Conservation (phyloP, 768 basidiomycete genomes). For the Suillus paluster region DNA sequence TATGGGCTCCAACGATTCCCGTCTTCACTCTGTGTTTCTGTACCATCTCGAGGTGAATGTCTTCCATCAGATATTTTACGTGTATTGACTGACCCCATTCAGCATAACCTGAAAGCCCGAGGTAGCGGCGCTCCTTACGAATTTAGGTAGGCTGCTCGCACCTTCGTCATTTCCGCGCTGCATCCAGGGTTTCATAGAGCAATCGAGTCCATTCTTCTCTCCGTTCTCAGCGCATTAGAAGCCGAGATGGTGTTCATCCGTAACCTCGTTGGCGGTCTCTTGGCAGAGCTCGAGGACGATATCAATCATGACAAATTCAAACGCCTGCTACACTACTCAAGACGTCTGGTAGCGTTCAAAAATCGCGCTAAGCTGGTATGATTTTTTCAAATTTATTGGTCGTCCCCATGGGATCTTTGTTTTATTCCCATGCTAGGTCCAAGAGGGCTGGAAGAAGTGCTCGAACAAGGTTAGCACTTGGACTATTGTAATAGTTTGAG, state of each 20-base stretch:
- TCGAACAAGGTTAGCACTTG: conserved; percentile 74
- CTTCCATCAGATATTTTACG: conserved; percentile 10
- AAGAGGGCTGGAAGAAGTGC: conserved; percentile 88
- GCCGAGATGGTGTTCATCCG: conserved; percentile 96
- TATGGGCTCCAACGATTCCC: conserved; percentile 87
- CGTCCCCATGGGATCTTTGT: background rate
- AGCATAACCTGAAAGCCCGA: conserved; percentile 86
- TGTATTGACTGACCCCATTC: conserved; percentile 18
- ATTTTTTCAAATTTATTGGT: background rate
- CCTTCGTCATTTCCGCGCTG: conserved; percentile 13
- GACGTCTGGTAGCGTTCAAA: conserved; percentile 86
- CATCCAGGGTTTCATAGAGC: conserved; percentile 58
- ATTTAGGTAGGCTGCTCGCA: conserved; percentile 62
- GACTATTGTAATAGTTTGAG: background rate
- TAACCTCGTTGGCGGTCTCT: conserved; percentile 84
- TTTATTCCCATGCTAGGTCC: conserved; percentile 56
- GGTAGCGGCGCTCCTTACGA: conserved; percentile 79
- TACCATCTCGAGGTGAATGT: conserved; percentile 79
- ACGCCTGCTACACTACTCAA: conserved; percentile 88
- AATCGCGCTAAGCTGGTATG: conserved; percentile 84
- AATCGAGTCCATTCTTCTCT: conserved; percentile 89
- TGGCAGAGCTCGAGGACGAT: conserved; percentile 93
- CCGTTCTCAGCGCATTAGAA: conserved; percentile 90
- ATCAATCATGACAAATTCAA: conserved; percentile 96
- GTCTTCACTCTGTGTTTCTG: conserved; percentile 84